Evolutionary conservation across 805 yeast genomes (phyloP).

Genomic region (Saccharomycopsis sp.): DNA sequence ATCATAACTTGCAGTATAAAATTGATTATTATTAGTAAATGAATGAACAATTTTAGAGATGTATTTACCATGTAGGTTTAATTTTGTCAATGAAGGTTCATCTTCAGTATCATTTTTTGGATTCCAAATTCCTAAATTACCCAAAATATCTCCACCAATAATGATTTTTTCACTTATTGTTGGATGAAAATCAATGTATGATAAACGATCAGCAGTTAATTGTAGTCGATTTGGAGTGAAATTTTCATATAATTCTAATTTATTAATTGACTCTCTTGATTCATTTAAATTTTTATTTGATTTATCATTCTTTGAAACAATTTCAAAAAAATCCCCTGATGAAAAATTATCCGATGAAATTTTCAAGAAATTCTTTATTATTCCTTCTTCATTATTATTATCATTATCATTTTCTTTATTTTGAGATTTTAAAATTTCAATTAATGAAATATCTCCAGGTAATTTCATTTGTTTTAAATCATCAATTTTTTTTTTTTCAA

Average conservation of each 20-base stretch:
- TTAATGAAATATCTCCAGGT: conserved; percentile 52
- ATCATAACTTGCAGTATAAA: conserved; percentile 74
- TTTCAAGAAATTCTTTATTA: conserved; percentile 26
- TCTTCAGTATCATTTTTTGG: conserved; percentile 31
- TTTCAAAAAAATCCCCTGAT: conserved; percentile 60
- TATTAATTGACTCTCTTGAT: conserved; percentile 41
- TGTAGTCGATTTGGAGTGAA: conserved; percentile 64
- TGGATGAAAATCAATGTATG: conserved; percentile 73
- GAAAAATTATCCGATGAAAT: conserved; percentile 47
- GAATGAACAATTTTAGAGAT: conserved; percentile 55
- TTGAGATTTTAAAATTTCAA: conserved; percentile 37
- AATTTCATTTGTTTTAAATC: conserved; percentile 43
- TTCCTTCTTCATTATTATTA: conserved; percentile 24
- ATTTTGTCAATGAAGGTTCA: conserved; percentile 44
- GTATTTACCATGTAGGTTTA: conserved; percentile 68
- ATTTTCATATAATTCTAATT: conserved; percentile 38
- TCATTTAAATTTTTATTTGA: conserved; percentile 32
- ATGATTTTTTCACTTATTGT: conserved; percentile 47
- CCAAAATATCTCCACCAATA: conserved; percentile 84
- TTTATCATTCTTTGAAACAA: conserved; percentile 22
- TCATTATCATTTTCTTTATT: conserved; percentile 21
- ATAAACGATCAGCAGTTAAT: conserved; percentile 58
- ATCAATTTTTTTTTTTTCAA: conserved; percentile 20
- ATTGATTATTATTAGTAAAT: conserved; percentile 37
- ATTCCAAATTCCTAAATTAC: conserved; percentile 84